Evolutionary conservation across 1,139 yeast genomes (phyloP).

Genomic region (Pichiaceae sp.): DNA sequence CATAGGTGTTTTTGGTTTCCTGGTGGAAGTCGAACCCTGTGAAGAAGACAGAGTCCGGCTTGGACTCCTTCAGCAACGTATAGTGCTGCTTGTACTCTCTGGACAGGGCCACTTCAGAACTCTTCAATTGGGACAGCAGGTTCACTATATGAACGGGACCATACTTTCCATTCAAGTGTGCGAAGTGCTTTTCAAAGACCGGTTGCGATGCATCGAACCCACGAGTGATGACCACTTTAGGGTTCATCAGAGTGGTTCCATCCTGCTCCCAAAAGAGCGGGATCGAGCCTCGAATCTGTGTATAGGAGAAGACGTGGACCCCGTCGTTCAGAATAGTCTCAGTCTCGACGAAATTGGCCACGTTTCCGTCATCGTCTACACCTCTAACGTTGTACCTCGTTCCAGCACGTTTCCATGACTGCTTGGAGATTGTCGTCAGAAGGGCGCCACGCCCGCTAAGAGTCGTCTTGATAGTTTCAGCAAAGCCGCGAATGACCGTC

Average conservation of each 20-base stretch:
- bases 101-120: conserved; percentile 69
- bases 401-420: conserved; percentile 94
- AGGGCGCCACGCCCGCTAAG: conserved; percentile 43
- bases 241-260: conserved; percentile 59
- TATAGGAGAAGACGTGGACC: conserved; percentile 60
- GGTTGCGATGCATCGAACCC: conserved; percentile 91
- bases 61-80: conserved; percentile 17
- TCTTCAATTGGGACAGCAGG: conserved; percentile 60
- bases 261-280: conserved; percentile 99
- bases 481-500: conserved; percentile 91
- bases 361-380: conserved; percentile 89
- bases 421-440: conserved; percentile 80
- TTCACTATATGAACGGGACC: conserved; percentile 86
- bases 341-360: conserved; percentile 94
- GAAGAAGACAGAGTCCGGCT: conserved; percentile 44
- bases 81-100: conserved; percentile 58
- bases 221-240: conserved; percentile 81
- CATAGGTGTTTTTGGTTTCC: conserved; percentile 81
- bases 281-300: conserved; percentile 88
- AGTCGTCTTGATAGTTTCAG: conserved; percentile 57
- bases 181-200: conserved; percentile 76
- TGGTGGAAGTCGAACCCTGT: conserved; percentile 92
- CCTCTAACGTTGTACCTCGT: conserved; percentile 93
- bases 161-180: conserved; percentile 58
- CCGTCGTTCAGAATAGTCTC: conserved; percentile 65